A percentile compares a stretch with the other conserved stretches of the same genome.
phyloP scores from a whole-genome alignment of 768 basidiomycete genomes.

The Lepiota brunneoincarnata region DNA sequence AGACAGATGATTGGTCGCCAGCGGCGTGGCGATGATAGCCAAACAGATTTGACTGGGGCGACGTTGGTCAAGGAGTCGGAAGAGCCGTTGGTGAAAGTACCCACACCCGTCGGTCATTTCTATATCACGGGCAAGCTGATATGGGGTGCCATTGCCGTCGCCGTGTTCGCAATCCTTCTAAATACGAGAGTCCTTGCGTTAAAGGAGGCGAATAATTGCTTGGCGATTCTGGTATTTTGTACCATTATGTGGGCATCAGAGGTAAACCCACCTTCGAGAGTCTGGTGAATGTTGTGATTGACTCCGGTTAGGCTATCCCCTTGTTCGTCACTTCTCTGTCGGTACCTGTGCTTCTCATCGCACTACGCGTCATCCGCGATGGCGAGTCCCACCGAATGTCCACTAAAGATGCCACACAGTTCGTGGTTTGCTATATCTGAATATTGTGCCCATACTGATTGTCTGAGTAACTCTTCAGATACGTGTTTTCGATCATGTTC shows the following conservation, averaged over 20 bases:
- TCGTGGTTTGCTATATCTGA: constrained; percentile 23
- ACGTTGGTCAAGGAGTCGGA: constrained; percentile 43
- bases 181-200: constrained; percentile 58
- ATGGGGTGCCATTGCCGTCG: constrained; percentile 53
- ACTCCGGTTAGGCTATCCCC: constrained; percentile 76
- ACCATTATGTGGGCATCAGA: constrained; percentile 97
- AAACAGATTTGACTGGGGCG: constrained; percentile 37
- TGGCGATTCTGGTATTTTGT: constrained; percentile 86
- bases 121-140: constrained; percentile 63
- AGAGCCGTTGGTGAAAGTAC: constrained; percentile 48
- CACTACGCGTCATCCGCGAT: constrained; percentile 74
- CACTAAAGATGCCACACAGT: constrained; percentile 80
- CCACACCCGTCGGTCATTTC: constrained; percentile 66
- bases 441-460: neutral
- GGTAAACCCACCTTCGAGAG: constrained; percentile 40
- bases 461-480: constrained; percentile 42
- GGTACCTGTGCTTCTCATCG: constrained; percentile 85
- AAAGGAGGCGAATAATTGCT: constrained; percentile 80
- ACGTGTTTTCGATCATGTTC: constrained; percentile 94
- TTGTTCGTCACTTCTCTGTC: constrained; percentile 95
- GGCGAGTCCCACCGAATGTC: constrained; percentile 51
- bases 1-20: constrained; percentile 89
- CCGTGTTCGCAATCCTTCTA: constrained; percentile 59
- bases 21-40: constrained; percentile 56
- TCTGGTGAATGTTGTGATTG: neutral